A percentile compares a stretch with the other conserved stretches of the same genome.
Evolutionary conservation across 352 stramenopile species (phyloP).

Genomic region (Phytophthora pluvialis): DNA sequence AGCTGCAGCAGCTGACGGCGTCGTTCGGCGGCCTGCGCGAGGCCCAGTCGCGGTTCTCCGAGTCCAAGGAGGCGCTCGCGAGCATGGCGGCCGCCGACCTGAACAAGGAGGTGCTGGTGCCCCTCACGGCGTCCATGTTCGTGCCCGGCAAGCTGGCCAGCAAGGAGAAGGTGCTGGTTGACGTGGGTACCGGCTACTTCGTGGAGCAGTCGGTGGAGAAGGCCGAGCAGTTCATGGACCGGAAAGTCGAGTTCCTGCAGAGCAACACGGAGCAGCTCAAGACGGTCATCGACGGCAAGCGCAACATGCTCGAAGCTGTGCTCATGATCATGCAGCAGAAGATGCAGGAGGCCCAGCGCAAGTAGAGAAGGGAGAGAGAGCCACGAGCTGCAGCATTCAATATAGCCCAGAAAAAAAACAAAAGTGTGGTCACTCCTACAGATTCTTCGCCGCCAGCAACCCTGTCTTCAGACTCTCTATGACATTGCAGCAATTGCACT

Average conservation of each 20-base stretch:
- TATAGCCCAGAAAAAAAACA: slow-evolving; percentile 14
- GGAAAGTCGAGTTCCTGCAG: slow-evolving; percentile 93
- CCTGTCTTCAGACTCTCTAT: background rate
- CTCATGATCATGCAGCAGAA: slow-evolving; percentile 89
- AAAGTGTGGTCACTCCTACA: too few relatives aligned
- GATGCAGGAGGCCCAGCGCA: slow-evolving; percentile 53
- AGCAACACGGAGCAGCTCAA: slow-evolving; percentile 94
- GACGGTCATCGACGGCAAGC: slow-evolving; percentile 83
- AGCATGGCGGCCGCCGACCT: slow-evolving; percentile 62
- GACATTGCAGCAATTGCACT: background rate
- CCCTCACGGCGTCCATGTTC: slow-evolving; percentile 96
- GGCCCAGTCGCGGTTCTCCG: slow-evolving; percentile 77
- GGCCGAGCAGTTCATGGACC: slow-evolving; percentile 91
- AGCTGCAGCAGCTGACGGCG: slow-evolving; percentile 78
- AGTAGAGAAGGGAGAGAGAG: slow-evolving; percentile 19
- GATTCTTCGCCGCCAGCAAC: too few relatives aligned
- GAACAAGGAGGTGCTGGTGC: slow-evolving; percentile 92
- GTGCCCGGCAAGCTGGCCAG: slow-evolving; percentile 90
- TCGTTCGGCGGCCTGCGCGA: slow-evolving; percentile 78
- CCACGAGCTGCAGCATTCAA: slow-evolving; percentile 15
- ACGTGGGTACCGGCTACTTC: slow-evolving; percentile 96
- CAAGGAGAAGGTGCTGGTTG: slow-evolving; percentile 90
- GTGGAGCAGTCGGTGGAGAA: slow-evolving; percentile 92
- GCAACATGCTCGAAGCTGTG: slow-evolving; percentile 82
- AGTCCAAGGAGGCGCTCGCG: slow-evolving; percentile 81